Evolutionary conservation across 148 eudicot genomes (phyloP), one percentile per base, ranked within the genome.

Genomic region (Spergularia marina): DNA sequence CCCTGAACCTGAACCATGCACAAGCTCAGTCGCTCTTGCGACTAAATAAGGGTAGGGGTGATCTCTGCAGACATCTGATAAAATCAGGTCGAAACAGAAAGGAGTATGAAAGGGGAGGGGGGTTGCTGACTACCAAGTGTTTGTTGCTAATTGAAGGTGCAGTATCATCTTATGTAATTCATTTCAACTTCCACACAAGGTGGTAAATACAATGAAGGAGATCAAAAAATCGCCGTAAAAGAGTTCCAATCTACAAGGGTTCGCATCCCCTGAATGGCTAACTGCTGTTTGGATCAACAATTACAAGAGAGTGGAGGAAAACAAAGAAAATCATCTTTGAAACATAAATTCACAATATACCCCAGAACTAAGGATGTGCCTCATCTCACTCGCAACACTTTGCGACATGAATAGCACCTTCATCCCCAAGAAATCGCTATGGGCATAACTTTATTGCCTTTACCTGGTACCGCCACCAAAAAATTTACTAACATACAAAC

Each of bases 281-380:
- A 12, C 17, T 59, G 11, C 36, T 59, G 20, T 63, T 62, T 36
- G 39, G 67, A 63, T 63, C 18, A 36, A 63, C 44, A 59, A 25
- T 15, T 34, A 63, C 67, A 63, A 60, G 47, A 36, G 2, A 36
- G 12, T 30, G 67, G 67, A 59, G 34, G 10, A 12, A 41, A 62
- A 62, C 36, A 30, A 30, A 30, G 36, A 63, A 10, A 63, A 65
- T n/a, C 51, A 36, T 56, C 57, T 57, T 17, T 9, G 51, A 76
- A 76, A 68, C 55, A 66, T 58, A 53, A 68, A 34, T 62, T 53
- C 65, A 70, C 67, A 60, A 64, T 36, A 18, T 20, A 57, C 68
- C 73, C 47, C 41, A 64, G 56, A 49, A 0, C 58, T 60, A 52
- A 34, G 40, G 53, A 62, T 53, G 69, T 63, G 36, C 20, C 41